These are phyloP conservation scores for Tolypocladium ophioglossoides DNA, from an alignment of 2,329 filamentous ascomycete species.

Conservation along the genomic window DNA sequence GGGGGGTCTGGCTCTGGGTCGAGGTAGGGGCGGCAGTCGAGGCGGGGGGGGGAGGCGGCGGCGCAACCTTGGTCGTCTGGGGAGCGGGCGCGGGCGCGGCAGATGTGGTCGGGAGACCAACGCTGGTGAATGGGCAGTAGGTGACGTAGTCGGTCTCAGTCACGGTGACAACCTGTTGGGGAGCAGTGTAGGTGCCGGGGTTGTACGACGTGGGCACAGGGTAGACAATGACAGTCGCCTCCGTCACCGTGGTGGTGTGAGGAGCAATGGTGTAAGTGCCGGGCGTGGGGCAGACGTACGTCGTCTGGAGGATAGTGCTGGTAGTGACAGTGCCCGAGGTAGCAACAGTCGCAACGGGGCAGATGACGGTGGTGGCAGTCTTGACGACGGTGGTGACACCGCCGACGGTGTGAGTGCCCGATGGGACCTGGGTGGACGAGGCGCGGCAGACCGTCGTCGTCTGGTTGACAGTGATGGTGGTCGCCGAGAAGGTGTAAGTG, in stretches of 20 bases:
- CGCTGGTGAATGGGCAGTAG: slow-evolving; percentile 56
- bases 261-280: slow-evolving; percentile 70
- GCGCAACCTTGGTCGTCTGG: slow-evolving; percentile 10
- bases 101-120: slow-evolving; percentile 22
- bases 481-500: slow-evolving; percentile 66
- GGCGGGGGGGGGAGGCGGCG: slow-evolving; percentile 7
- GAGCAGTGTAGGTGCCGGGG: slow-evolving; percentile 64
- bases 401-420: slow-evolving; percentile 58
- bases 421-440: slow-evolving; percentile 48
- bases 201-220: slow-evolving; percentile 53
- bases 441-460: slow-evolving; percentile 57
- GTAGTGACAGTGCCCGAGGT: slow-evolving; percentile 48
- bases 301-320: slow-evolving; percentile 58
- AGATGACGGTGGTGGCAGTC: slow-evolving; percentile 55
- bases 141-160: slow-evolving; percentile 58
- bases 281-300: slow-evolving; percentile 60
- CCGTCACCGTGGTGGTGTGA: slow-evolving; percentile 48
- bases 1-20: slow-evolving; percentile 1
- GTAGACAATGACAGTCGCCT: slow-evolving; percentile 48
- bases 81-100: slow-evolving; percentile 19
- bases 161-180: slow-evolving; percentile 55
- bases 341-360: slow-evolving; percentile 56
- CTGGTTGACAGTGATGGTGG: slow-evolving; percentile 56
- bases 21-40: slow-evolving; percentile 3
- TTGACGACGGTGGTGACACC: slow-evolving; percentile 63